Evolutionary conservation across 192 early-diverging fungal genomes (phyloP).

Genomic region (Coemansia sp.): DNA sequence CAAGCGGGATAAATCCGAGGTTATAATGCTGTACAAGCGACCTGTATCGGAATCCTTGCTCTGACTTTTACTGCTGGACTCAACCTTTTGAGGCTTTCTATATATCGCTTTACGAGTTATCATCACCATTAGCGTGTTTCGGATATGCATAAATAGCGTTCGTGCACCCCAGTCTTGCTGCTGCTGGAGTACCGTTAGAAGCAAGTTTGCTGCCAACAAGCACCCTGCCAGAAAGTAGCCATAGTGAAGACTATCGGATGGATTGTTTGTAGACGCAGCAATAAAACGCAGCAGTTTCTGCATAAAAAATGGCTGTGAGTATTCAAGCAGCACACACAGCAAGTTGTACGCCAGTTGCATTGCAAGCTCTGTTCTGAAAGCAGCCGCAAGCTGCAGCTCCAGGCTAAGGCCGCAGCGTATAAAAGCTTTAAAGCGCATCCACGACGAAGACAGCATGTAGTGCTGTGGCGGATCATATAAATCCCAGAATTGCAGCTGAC

Average conservation of each 20-base stretch:
- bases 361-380: constrained; percentile 40
- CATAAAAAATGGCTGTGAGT: constrained; percentile 58
- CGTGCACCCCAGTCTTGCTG: constrained; percentile 64
- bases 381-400: constrained; percentile 18
- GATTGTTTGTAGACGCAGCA: constrained; percentile 17
- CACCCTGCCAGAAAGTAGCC: constrained; percentile 59
- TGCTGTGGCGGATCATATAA: constrained; percentile 11
- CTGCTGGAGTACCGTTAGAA: constrained; percentile 52
- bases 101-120: constrained; percentile 62
- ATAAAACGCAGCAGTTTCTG: constrained; percentile 58
- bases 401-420: constrained; percentile 4
- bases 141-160: constrained; percentile 57
- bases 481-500: constrained; percentile 26
- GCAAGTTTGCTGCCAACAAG: constrained; percentile 53
- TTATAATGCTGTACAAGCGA: constrained; percentile 64
- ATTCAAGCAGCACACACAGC: constrained; percentile 32
- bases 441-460: constrained; percentile 7
- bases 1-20: constrained; percentile 63
- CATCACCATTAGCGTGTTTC: constrained; percentile 57
- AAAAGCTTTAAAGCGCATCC: constrained; percentile 14
- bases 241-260: constrained; percentile 28
- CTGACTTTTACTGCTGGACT: not conserved
- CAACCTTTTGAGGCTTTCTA: constrained; percentile 25
- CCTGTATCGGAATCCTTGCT: constrained; percentile 38
- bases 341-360: constrained; percentile 38